A percentile compares a stretch with the other conserved stretches of the same genome.
Evolutionary conservation across 2,329 filamentous ascomycete species (phyloP).

Genomic region (Diaporthe citriasiana): DNA sequence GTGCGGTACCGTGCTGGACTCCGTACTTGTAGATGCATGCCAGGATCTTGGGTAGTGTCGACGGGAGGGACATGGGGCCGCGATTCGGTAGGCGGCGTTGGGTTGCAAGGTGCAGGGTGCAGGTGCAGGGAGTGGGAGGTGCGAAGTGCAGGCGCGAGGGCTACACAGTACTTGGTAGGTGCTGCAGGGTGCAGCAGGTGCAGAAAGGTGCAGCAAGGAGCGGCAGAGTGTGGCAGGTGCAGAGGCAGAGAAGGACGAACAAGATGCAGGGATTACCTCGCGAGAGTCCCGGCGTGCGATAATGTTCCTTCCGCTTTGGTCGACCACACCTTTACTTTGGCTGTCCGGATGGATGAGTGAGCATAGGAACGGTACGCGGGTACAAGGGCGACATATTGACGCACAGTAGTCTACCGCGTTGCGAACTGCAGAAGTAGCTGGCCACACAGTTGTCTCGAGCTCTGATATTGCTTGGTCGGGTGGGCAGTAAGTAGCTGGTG

Average conservation of each 20-base stretch:
- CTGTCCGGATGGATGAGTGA: background rate
- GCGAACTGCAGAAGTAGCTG: slow-evolving; percentile 8
- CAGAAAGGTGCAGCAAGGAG: background rate
- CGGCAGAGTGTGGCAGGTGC: background rate
- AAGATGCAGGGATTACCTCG: slow-evolving; percentile 30
- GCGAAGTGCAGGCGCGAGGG: slow-evolving; percentile 31
- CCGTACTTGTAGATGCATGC: slow-evolving; percentile 38
- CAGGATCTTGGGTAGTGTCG: slow-evolving; percentile 39
- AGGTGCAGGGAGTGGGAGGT: background rate
- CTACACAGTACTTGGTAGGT: slow-evolving; percentile 18
- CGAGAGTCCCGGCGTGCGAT: slow-evolving; percentile 28
- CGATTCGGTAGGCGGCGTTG: slow-evolving; percentile 27
- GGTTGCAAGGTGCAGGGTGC: slow-evolving; percentile 17
- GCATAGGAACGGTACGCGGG: slow-evolving; percentile 2
- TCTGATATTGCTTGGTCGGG: background rate
- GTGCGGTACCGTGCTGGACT: slow-evolving; percentile 18
- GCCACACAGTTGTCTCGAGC: background rate
- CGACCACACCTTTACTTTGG: slow-evolving; percentile 31
- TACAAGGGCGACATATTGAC: background rate
- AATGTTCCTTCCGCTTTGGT: slow-evolving; percentile 42
- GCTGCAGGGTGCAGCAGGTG: background rate
- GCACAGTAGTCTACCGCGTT: background rate
- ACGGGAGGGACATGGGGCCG: slow-evolving; percentile 31
- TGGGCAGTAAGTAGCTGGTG: background rate
- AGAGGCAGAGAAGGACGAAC: background rate